Percentiles rank a stretch among this genome's conserved stretches.
phyloP scores from a whole-genome alignment of 2,329 filamentous ascomycete genomes.

The Fonsecaea monophora region DNA sequence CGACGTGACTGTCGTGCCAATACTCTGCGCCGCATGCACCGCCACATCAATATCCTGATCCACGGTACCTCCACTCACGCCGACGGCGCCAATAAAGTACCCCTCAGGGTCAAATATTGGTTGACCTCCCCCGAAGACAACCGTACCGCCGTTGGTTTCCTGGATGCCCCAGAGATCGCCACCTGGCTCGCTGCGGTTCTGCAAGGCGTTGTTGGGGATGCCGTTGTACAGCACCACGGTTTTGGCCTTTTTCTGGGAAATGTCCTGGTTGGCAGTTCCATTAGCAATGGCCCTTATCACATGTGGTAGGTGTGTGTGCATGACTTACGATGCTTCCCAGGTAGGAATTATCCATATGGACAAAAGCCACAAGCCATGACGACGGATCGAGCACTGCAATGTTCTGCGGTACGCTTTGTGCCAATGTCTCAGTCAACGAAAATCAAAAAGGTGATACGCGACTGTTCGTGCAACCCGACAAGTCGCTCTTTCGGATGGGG shows the following conservation, averaged over 20 bases:
- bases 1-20: conserved; percentile 8
- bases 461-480: too few species aligned
- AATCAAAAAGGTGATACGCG: neutral
- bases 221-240: conserved; percentile 34
- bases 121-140: conserved; percentile 34
- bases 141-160: conserved; percentile 33
- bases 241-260: conserved; percentile 34
- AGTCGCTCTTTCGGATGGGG: neutral
- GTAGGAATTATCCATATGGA: conserved; percentile 34
- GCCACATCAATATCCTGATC: conserved; percentile 31
- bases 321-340: conserved; percentile 22
- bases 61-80: conserved; percentile 31
- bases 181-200: conserved; percentile 29
- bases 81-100: conserved; percentile 34
- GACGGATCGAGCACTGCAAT: conserved; percentile 34
- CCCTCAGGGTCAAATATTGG: conserved; percentile 31
- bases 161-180: conserved; percentile 30
- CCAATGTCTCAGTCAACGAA: neutral
- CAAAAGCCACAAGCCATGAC: conserved; percentile 29
- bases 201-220: conserved; percentile 18
- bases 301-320: neutral
- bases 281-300: conserved; percentile 4
- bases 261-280: conserved; percentile 25
- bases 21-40: conserved; percentile 16
- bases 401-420: conserved; percentile 28